A percentile compares a stretch with the other conserved stretches of the same genome.
phyloP scores from a whole-genome alignment of 2,329 filamentous ascomycete genomes.

The Periglandula ipomoeae region DNA sequence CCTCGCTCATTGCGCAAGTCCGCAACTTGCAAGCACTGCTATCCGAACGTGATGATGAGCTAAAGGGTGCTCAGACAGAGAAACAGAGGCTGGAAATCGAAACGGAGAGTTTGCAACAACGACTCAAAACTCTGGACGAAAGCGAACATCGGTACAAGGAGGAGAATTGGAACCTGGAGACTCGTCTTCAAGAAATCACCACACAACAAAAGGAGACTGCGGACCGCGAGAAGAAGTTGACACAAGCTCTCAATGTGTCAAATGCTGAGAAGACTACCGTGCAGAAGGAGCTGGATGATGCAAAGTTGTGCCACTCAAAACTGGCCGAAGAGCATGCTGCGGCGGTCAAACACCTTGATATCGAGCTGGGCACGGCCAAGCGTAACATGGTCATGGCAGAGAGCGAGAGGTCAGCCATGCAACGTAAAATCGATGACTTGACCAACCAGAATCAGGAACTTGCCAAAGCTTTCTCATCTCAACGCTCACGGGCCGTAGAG shows the following conservation, averaged over 20 bases:
- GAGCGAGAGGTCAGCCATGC: constrained; percentile 65
- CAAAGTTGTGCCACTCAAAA: constrained; percentile 70
- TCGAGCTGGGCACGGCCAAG: constrained; percentile 76
- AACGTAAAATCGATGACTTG: constrained; percentile 81
- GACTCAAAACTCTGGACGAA: constrained; percentile 77
- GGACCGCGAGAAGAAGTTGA: constrained; percentile 76
- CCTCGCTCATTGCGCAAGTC: constrained; percentile 86
- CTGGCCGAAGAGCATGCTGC: constrained; percentile 72
- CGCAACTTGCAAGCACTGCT: constrained; percentile 80
- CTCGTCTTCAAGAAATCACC: constrained; percentile 76
- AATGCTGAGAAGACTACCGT: constrained; percentile 66
- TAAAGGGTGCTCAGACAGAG: constrained; percentile 66
- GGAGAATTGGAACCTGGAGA: constrained; percentile 96
- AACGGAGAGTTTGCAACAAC: constrained; percentile 67
- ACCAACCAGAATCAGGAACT: constrained; percentile 85
- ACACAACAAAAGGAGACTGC: constrained; percentile 64
- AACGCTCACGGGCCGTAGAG: constrained; percentile 58
- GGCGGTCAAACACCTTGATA: constrained; percentile 74
- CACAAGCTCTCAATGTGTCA: constrained; percentile 58
- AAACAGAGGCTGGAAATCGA: constrained; percentile 77
- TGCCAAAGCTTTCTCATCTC: constrained; percentile 70
- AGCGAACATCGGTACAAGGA: constrained; percentile 96
- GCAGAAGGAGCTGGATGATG: constrained; percentile 84
- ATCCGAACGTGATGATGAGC: constrained; percentile 76
- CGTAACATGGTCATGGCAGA: constrained; percentile 72